These are phyloP conservation scores for Eutrema salsugineum DNA, from an alignment of 441 rosid species.

Conservation along the genomic window DNA sequence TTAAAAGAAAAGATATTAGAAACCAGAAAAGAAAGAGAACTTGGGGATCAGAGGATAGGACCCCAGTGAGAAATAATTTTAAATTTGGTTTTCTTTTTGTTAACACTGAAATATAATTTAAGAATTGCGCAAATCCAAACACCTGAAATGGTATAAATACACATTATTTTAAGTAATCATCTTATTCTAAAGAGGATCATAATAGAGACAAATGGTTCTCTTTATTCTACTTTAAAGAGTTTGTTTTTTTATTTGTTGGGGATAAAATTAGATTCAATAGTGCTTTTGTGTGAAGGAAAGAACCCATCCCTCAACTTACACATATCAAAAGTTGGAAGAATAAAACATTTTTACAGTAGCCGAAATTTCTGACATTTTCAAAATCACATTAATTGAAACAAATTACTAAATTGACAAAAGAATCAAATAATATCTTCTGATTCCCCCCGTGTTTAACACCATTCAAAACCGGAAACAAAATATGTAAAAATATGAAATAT, in stretches of 20 bases:
- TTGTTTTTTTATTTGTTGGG: not conserved
- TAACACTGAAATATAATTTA: not conserved
- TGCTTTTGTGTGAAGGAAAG: constrained; percentile 22
- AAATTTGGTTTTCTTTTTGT: not conserved
- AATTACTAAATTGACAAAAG: not conserved
- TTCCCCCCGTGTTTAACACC: constrained; percentile 18
- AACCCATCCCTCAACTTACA: constrained; percentile 18
- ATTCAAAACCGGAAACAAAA: not conserved
- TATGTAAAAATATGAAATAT: not conserved
- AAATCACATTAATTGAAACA: not conserved
- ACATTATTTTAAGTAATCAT: not conserved
- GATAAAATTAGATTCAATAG: not conserved
- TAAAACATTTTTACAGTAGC: constrained; percentile 21
- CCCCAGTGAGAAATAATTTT: not conserved
- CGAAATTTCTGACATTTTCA: constrained; percentile 41
- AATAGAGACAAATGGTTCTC: constrained; percentile 4
- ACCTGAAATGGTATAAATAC: constrained; percentile 12
- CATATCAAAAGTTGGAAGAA: constrained; percentile 18
- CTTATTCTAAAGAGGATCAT: not conserved
- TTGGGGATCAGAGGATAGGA: constrained; percentile 67
- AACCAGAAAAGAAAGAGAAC: constrained; percentile 32
- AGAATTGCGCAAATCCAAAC: not conserved
- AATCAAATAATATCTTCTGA: not conserved
- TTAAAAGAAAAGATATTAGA: not conserved
- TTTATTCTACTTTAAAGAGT: not conserved